Evolutionary conservation across 2,329 filamentous ascomycete species (phyloP), one percentile per base, ranked within the genome.

Genomic region (Phoma sp.): DNA sequence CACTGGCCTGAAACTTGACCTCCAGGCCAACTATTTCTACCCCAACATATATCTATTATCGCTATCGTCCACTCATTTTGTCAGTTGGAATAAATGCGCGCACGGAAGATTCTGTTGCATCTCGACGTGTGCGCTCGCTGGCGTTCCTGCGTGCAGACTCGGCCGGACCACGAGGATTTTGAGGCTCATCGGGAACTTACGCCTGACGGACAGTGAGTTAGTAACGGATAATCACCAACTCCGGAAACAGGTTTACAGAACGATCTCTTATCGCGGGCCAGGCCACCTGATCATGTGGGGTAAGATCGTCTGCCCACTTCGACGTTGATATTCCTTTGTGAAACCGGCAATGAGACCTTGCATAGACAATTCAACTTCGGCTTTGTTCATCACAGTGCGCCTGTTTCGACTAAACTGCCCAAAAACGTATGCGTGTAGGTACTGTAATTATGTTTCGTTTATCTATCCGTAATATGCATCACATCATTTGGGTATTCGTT

Each of bases 401-500:
- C 6, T 17, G 12, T 5, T 30, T 7, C 14, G 14, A 21, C 21
- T 33, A 20, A 23, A 29, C 17, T 7, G 15, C 18, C 4, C 17
- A 12, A 15, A 23, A 17, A 7, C 23, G 37, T 18, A 42, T 9
- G 9, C 21, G 36, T 42, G 11, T 28, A 11, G 17, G 36, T 38
- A 18, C 20, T 45, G 29, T 54, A 29, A 54, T 54, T 54, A 54
- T 30, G 45, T 53, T 47, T 46, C 23, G 37, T 54, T 40, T 45
- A 29, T 54, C 51, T 54, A 49, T 49, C 45, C 34, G 29, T 49
- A 34, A 30, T 53, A 25, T 40, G 34, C 46, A 18, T 54, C 45
- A 54, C 38, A 54, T 54, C 45, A 45, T 54, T 30, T 54, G 45
- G 51, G 51, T 54, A 49, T 54, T 46, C 40, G 45, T 49, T 54